Base-by-base conservation (phyloP, 2,329 filamentous ascomycete genomes). In the Colletotrichum graminicola region DNA sequence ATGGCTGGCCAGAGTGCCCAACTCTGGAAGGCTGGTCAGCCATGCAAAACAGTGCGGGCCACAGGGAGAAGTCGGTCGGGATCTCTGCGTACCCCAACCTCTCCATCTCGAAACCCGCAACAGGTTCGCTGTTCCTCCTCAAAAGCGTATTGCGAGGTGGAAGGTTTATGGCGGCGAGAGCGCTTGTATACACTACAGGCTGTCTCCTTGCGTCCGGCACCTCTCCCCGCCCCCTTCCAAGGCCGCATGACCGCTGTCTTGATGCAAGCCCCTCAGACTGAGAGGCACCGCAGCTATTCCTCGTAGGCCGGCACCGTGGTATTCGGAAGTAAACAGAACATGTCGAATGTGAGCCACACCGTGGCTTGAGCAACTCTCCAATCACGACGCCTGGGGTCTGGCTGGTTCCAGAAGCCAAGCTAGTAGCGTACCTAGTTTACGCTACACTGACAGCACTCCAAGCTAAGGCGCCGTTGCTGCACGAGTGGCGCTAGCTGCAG, bases 401-500 rank as follows among this genome's bases (percentile, higher is more conserved):
- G 59, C 52, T 55, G 59, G 59, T 68, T 64, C 59, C 65, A 60
- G 69, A 68, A 68, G 52, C 23, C 43, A 21, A 63, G n/a, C 59
- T 64, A 63, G 65, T 11, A 63, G 68, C 52, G 59, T 54, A 45
- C 52, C 65, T 11, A 45, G 41, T 5, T 21, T n/a, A n/a, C 43
- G 18, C 43, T 11, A n/a, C 21, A n/a, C 16, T 5, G 6, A 6
- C 5, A 51, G 21, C 49, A 51, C 11, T 55, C 36, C 23, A 62
- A 34, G 32, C 65, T 43, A 54, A 55, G 45, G 59, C 65, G 43
- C 68, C 64, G 59, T 45, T 67, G 57, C 64, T 71, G 68, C 64
- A 66, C 45, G 34, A 52, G 52, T 52, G 51, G 43, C 59, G 65
- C 65, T 68, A 60, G 32, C 54, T 68, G 69, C 59, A 67, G 65